Conservation (phyloP, 2,329 filamentous ascomycete species). For the Penicillium freii region DNA sequence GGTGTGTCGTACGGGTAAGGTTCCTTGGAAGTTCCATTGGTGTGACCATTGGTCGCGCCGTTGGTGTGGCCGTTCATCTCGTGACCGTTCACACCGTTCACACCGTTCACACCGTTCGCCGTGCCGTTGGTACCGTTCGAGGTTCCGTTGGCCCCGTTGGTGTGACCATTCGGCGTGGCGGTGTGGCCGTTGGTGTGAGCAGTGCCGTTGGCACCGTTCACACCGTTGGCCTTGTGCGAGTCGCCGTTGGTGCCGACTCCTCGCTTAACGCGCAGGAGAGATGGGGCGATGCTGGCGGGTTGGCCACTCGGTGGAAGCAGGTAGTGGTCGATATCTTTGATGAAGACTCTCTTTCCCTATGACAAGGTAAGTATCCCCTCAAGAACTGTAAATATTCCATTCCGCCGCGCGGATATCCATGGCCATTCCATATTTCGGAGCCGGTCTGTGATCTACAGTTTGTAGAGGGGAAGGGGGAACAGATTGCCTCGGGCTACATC, state of each 20-base stretch:
- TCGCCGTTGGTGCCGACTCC: constrained; percentile 51
- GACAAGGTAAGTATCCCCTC: constrained; percentile 43
- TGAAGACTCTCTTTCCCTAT: constrained; percentile 87
- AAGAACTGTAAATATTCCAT: constrained; percentile 7
- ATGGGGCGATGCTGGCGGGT: constrained; percentile 70
- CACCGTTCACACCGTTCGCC: constrained; percentile 12
- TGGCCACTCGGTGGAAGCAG: constrained; percentile 72
- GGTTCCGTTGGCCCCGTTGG: constrained; percentile 12
- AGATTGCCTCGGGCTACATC: neutral
- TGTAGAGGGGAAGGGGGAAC: neutral
- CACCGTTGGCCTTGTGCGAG: constrained; percentile 21
- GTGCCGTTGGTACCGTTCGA: constrained; percentile 5
- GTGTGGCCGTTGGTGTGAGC: constrained; percentile 20
- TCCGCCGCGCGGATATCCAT: neutral
- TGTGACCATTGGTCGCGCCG: constrained; percentile 27
- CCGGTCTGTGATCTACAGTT: neutral
- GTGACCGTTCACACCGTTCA: constrained; percentile 3
- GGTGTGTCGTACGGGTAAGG: constrained; percentile 60
- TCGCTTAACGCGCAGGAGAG: constrained; percentile 60
- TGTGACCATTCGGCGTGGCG: constrained; percentile 16
- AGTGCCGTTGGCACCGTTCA: constrained; percentile 20
- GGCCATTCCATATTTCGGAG: neutral
- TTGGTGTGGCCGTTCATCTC: constrained; percentile 9
- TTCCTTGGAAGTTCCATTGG: constrained; percentile 27
- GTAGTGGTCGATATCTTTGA: constrained; percentile 98